phyloP scores from a whole-genome alignment of 257 asterid species.

The Jacaranda mimosifolia region DNA sequence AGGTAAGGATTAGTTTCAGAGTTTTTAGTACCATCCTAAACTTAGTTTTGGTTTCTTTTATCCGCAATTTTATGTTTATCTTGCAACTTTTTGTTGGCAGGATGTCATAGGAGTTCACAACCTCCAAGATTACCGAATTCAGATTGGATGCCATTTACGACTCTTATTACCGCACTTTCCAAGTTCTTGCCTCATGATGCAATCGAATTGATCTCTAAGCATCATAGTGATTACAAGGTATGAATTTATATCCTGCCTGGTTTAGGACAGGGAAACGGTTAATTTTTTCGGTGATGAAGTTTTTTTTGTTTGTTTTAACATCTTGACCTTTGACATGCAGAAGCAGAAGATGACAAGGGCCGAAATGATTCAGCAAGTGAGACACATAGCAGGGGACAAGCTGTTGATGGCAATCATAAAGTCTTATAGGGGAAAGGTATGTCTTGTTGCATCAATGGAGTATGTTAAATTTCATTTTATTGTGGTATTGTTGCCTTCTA shows the following conservation, averaged over 20 bases:
- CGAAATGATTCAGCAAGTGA: constrained; percentile 53
- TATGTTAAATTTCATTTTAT: background rate
- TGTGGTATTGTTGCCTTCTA: no score
- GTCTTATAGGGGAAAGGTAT: constrained; percentile 52
- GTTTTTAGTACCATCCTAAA: background rate
- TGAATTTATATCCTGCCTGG: background rate
- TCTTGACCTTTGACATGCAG: constrained; percentile 35
- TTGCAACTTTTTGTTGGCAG: constrained; percentile 29
- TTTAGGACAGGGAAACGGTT: background rate
- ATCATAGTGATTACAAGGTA: constrained; percentile 55
- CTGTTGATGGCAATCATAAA: constrained; percentile 49
- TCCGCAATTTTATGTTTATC: background rate
- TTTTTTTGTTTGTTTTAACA: background rate
- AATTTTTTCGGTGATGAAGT: background rate
- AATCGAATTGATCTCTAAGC: constrained; percentile 44
- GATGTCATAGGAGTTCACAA: constrained; percentile 26
- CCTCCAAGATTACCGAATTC: constrained; percentile 49
- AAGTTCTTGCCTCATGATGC: constrained; percentile 56
- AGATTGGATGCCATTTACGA: constrained; percentile 58
- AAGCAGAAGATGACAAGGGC: constrained; percentile 52
- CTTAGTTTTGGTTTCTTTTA: background rate
- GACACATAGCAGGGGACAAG: constrained; percentile 63
- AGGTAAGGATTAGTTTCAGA: constrained; percentile 42
- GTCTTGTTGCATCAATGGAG: background rate
- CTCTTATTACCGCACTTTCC: constrained; percentile 46